phyloP scores from a whole-genome alignment of 2,329 filamentous ascomycete genomes.

The Talaromyces sp. region DNA sequence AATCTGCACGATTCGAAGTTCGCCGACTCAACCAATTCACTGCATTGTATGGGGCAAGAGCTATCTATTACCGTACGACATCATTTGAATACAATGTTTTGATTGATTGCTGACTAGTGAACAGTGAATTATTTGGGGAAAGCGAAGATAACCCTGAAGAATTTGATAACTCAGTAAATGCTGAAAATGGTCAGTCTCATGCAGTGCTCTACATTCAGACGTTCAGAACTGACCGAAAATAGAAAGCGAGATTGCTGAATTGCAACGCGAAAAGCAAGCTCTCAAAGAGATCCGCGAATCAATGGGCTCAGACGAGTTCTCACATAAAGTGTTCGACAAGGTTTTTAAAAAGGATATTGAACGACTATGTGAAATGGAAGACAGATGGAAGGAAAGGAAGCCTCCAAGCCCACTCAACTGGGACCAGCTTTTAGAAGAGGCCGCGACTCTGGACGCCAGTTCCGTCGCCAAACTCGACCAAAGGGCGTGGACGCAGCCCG shows the following conservation, averaged over 20 bases:
- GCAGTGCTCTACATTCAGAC: neutral
- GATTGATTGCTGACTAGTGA: constrained; percentile 23
- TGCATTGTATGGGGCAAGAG: constrained; percentile 99
- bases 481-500: constrained; percentile 74
- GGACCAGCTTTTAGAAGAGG: constrained; percentile 59
- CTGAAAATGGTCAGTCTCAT: constrained; percentile 69
- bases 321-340: constrained; percentile 83
- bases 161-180: constrained; percentile 77
- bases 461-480: constrained; percentile 70
- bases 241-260: constrained; percentile 81
- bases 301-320: constrained; percentile 77
- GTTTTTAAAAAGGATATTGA: constrained; percentile 86
- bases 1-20: constrained; percentile 96
- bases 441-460: constrained; percentile 50
- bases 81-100: neutral
- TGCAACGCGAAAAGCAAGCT: constrained; percentile 80
- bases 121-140: constrained; percentile 80
- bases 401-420: constrained; percentile 75
- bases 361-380: constrained; percentile 81
- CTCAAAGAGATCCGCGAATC: constrained; percentile 80
- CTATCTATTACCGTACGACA: constrained; percentile 76
- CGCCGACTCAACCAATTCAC: constrained; percentile 93
- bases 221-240: neutral
- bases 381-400: constrained; percentile 90
- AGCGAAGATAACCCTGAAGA: constrained; percentile 82